phyloP scores from a whole-genome alignment of 495 filamentous ascomycete genomes.

The Copromyces sp. region DNA sequence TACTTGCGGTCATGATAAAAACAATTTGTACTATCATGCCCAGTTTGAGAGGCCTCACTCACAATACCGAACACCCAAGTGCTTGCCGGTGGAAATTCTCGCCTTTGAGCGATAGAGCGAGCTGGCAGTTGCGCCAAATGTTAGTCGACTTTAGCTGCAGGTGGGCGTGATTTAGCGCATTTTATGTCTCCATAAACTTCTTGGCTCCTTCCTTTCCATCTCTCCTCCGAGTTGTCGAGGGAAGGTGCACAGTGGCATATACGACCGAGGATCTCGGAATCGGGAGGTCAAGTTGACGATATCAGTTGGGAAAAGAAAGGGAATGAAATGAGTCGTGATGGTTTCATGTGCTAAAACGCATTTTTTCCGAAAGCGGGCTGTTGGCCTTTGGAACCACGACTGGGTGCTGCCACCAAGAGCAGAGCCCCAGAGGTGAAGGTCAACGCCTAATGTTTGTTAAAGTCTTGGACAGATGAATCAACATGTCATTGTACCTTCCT shows the following conservation, averaged over 20 bases:
- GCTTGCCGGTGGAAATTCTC: background rate
- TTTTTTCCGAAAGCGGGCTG: background rate
- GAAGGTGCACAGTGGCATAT: background rate
- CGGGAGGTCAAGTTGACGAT: background rate
- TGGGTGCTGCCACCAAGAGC: background rate
- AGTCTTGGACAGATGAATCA: background rate
- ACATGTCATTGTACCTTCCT: background rate
- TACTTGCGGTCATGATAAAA: background rate
- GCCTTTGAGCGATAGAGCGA: background rate
- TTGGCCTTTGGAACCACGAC: background rate
- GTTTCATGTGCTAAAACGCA: background rate
- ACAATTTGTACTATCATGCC: background rate
- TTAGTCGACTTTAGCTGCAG: background rate
- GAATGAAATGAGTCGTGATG: background rate
- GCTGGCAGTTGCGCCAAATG: background rate
- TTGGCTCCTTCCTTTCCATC: background rate
- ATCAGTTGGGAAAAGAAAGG: background rate
- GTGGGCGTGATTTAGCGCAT: background rate
- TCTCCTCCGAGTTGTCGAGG: background rate
- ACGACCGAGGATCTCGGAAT: background rate
- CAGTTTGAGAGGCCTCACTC: background rate
- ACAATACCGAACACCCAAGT: background rate
- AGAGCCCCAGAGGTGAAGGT: background rate
- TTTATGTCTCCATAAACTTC: background rate
- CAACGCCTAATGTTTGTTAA: background rate